Conservation (phyloP, 306 rosid genomes). For the Lathyrus sativus region DNA sequence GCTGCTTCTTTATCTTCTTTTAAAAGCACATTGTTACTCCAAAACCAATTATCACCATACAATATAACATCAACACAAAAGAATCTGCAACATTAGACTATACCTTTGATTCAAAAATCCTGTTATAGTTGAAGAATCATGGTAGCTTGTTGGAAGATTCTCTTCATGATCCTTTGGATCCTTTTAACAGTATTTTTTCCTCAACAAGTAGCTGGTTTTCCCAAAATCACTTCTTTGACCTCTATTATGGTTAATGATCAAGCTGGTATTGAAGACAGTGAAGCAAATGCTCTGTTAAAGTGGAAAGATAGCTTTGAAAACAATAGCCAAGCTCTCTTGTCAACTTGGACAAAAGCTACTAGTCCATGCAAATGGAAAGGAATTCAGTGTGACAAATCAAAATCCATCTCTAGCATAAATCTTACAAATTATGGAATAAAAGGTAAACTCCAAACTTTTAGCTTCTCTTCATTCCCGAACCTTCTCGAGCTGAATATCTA, state of each 20-base stretch:
- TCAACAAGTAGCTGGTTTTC: slow-evolving; percentile 9
- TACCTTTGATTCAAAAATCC: not conserved
- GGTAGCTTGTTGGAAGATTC: slow-evolving; percentile 3
- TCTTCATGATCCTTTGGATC: not conserved
- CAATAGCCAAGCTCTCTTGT: not conserved
- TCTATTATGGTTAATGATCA: not conserved
- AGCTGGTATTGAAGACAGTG: not conserved
- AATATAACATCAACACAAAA: not conserved
- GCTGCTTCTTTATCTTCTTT: not conserved
- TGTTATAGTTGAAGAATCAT: slow-evolving; percentile 8
- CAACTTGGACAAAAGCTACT: slow-evolving; percentile 22
- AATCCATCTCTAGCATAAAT: slow-evolving; percentile 16
- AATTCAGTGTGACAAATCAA: slow-evolving; percentile 27
- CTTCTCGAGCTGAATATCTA: slow-evolving; percentile 16
- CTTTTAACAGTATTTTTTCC: not conserved
- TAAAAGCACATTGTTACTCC: not conserved
- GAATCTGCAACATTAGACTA: not conserved
- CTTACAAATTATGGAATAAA: slow-evolving; percentile 6
- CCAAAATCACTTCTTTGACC: slow-evolving; percentile 8
- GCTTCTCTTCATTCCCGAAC: slow-evolving; percentile 33
- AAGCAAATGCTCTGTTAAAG: slow-evolving; percentile 17
- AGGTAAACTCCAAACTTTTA: slow-evolving; percentile 34
- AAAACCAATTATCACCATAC: not conserved
- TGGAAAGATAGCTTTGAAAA: slow-evolving; percentile 34
- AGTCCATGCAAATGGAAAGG: slow-evolving; percentile 35